Base-by-base conservation (phyloP, 352 stramenopile genomes). In the Peronospora destructor region DNA sequence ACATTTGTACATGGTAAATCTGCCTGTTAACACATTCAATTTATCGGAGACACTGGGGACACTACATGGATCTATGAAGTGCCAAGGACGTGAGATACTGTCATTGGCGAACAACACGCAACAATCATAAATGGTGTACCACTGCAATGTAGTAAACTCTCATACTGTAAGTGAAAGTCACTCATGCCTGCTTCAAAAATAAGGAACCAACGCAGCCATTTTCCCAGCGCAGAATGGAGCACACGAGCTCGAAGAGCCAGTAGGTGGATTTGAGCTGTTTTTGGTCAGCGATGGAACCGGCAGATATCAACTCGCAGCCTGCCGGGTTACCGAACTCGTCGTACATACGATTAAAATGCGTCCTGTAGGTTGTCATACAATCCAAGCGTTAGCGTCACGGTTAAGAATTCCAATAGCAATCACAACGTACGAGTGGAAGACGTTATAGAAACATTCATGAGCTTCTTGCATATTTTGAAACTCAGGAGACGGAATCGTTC, bases 151-250 rank as follows among this genome's bases (percentile, higher is more conserved):
- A 55, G 48, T 59, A 46, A 41, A 28, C 23, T 40, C 33, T 56
- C 63, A 65, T 56, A 52, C 49, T 41, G 39, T 59, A 14, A 29
- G 8, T n/a, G 13, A 12, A 26, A 4, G 16, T 36, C 34, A 14
- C 6, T 61, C 36, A 69, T 17, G 56, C 37, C 42, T 64, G 50
- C 14, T 73, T 71, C 40, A 82, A 56, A 59, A 82, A 82, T 29
- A 82, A 55, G 19, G 71, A 66, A n/a, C 53, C 64, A 14, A 82
- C 64, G 45, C 68, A 78, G 33, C 44, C 43, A 36, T 36, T 77
- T 39, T 88, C 77, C 76, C 76, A 88, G 11, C 73, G 70, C 45
- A 88, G 35, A 14, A 85, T 67, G 5, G 70, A 76, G 36, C 78
- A 71, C 30, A 85, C 70, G 59, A 88, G 64, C 60, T 88, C 74